Evolutionary conservation across 2,329 filamentous ascomycete species (phyloP).

Genomic region (Xylaria polymorpha): DNA sequence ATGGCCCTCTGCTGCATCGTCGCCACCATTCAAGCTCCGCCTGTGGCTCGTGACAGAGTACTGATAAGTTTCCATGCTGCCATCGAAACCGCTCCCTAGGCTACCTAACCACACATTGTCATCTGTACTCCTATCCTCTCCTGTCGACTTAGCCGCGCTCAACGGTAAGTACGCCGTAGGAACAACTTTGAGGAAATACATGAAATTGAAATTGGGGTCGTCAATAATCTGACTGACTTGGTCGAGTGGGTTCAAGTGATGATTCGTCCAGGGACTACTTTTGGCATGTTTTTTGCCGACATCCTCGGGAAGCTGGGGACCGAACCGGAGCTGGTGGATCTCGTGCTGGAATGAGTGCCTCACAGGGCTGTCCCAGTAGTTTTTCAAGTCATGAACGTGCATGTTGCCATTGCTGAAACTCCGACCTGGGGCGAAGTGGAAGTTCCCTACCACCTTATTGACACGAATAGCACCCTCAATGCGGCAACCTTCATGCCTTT

Average conservation of each 20-base stretch:
- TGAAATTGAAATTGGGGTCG: conserved; percentile 92
- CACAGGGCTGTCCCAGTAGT: conserved; percentile 83
- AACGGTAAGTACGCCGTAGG: conserved; percentile 94
- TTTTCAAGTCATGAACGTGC: conserved; percentile 97
- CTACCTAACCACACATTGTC: conserved; percentile 73
- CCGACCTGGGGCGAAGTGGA: conserved; percentile 95
- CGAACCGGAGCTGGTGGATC: conserved; percentile 91
- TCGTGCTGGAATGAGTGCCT: conserved; percentile 89
- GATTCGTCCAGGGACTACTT: conserved; percentile 79
- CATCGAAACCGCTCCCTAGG: conserved; percentile 73
- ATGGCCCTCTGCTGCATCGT: conserved; percentile 87
- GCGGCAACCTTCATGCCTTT: conserved; percentile 92
- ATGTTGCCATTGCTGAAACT: conserved; percentile 97
- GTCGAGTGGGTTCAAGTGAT: conserved; percentile 93
- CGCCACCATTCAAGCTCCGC: conserved; percentile 84
- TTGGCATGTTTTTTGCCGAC: conserved; percentile 68
- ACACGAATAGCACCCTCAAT: conserved; percentile 92
- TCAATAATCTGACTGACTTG: conserved; percentile 78
- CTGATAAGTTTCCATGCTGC: conserved; percentile 96
- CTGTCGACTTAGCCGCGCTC: conserved; percentile 72
- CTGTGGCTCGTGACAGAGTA: conserved; percentile 98
- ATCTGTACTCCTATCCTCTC: conserved; percentile 53
- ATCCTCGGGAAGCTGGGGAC: conserved; percentile 85
- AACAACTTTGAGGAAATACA: conserved; percentile 99
- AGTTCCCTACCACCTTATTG: conserved; percentile 99